Percentiles rank a stretch among this genome's conserved stretches.
These are phyloP conservation scores for Botryococcus braunii DNA, from an alignment of 163 green algal genomes.

Conservation along the genomic window DNA sequence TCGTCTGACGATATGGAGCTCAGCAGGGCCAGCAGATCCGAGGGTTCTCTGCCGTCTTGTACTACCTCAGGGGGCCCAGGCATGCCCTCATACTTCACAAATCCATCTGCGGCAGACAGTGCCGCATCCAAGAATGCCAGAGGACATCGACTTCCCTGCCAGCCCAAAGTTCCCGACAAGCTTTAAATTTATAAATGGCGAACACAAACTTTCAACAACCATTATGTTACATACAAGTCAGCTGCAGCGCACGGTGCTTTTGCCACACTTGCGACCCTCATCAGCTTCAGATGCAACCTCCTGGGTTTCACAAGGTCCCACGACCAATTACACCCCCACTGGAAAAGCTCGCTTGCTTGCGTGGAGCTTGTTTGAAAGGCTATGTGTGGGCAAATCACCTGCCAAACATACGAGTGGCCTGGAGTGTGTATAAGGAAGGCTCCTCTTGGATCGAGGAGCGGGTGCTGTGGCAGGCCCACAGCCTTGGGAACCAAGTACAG, in stretches of 20 bases:
- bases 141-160: background rate
- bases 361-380: too few relatives aligned
- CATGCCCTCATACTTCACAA: constrained; percentile 9
- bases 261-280: background rate
- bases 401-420: constrained; percentile 10
- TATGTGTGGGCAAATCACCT: too few relatives aligned
- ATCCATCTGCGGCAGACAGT: background rate
- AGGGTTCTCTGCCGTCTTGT: constrained; percentile 8
- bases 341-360: too few relatives aligned
- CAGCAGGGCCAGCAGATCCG: constrained; percentile 11
- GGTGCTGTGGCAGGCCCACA: background rate
- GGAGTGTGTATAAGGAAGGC: constrained; percentile 11
- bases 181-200: background rate
- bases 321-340: too few relatives aligned
- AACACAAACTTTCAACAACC: background rate
- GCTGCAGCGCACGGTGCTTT: background rate
- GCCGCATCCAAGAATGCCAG: background rate
- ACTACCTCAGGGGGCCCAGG: background rate
- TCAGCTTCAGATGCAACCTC: background rate
- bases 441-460: constrained; percentile 14
- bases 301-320: background rate
- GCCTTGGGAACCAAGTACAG: constrained; percentile 14
- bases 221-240: background rate
- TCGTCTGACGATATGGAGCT: background rate
- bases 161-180: background rate